Base-by-base conservation (phyloP, 2,329 filamentous ascomycete species). In the Thyridium curvatum region DNA sequence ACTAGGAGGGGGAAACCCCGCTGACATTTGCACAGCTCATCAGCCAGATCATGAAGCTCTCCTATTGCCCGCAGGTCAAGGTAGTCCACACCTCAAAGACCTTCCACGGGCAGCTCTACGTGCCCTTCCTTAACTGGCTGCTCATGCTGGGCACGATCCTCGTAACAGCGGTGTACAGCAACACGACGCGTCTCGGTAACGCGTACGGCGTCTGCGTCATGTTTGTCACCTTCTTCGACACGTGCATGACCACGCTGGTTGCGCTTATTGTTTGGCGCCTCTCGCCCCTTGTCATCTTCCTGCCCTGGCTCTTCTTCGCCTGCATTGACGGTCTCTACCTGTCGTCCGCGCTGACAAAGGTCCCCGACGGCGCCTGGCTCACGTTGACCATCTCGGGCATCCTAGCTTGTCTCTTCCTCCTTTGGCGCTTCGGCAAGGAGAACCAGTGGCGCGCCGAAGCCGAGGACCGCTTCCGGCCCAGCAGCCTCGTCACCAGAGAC, bases 401-500 rank as follows among this genome's bases (percentile, higher is more conserved):
- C 12, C 68, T 88, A 3, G 73, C 79, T 0, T 63, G 58, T 32
- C 60, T 86, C 33, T 83, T 88, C 52, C 68, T 86, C 5, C 68
- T 87, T 10, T 88, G 84, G 84, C 75, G 84, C 17, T 88, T 77
- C 50, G 84, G 84, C n/a, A 88, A 89, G 55, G 82, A 86, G 51
- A 71, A 78, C 41, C 84, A 88, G 53, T 88, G 84, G 83, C 62
- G 61, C 12, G 77, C 82, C 2, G 84, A 88, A 60, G 69, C 71
- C 1, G 68, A 71, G 43, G 82, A 86, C 46, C 67, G 69, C 5
- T 66, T 77, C 42, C 66, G 68, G 30, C 67, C 68, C 7, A 69
- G 60, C 42, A 46, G 64, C 18, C 55, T 69, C 21, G 41, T 45
- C 30, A 33, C 21, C 35, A 45, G 44, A 32, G 43, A 44, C 35